These are phyloP conservation scores for Metarhizium robertsii DNA, from an alignment of 2,329 filamentous ascomycete genomes.

Conservation along the genomic window DNA sequence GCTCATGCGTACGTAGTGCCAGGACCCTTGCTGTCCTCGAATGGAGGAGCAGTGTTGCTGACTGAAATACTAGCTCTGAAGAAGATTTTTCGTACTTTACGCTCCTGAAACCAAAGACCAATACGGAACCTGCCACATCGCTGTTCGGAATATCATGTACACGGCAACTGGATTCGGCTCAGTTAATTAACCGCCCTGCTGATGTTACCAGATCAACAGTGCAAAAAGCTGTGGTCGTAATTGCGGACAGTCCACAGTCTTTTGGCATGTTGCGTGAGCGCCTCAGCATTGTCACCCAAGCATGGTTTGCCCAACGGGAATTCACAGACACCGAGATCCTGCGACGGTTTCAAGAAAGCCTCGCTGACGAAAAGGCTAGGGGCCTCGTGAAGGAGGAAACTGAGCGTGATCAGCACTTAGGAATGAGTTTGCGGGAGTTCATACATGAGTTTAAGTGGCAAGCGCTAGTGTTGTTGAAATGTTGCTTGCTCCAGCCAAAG, in stretches of 20 bases:
- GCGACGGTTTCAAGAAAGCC: conserved; percentile 80
- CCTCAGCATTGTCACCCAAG: conserved; percentile 79
- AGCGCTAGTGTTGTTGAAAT: conserved; percentile 89
- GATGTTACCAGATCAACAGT: conserved; percentile 97
- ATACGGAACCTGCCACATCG: conserved; percentile 55
- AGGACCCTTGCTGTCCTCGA: not conserved
- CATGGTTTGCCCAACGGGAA: conserved; percentile 93
- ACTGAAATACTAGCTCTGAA: conserved; percentile 47
- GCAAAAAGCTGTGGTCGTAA: conserved; percentile 94
- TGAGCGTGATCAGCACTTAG: conserved; percentile 79
- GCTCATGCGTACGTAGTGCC: conserved; percentile 70
- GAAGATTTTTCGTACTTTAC: conserved; percentile 99
- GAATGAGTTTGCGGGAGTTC: conserved; percentile 79
- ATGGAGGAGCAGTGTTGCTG: not conserved
- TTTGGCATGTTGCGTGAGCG: conserved; percentile 89
- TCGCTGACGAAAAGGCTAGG: conserved; percentile 57
- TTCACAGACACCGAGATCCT: conserved; percentile 90
- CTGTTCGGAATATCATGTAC: conserved; percentile 96
- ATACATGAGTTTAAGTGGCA: conserved; percentile 93
- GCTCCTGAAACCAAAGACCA: conserved; percentile 56
- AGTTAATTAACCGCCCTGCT: conserved; percentile 66
- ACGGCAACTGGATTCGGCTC: conserved; percentile 73
- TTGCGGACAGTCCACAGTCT: conserved; percentile 80
- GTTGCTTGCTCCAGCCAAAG: conserved; percentile 88
- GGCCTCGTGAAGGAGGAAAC: conserved; percentile 53